Evolutionary conservation across 352 stramenopile genomes (phyloP), one percentile per base, ranked within the genome.

Genomic region (Globisporangium recalcitrans): DNA sequence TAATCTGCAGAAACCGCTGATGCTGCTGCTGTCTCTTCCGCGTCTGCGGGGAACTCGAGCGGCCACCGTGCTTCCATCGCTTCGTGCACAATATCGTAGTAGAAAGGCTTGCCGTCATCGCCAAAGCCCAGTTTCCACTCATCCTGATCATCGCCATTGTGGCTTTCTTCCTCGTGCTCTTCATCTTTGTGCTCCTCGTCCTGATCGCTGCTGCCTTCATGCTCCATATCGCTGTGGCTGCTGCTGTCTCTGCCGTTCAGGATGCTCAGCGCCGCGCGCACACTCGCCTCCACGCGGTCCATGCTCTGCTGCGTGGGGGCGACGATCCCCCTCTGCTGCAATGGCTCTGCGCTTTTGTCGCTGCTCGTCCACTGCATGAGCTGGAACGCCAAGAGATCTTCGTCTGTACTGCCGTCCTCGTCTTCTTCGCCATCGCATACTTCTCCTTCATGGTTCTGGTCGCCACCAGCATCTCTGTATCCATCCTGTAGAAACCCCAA

Each of bases 181-280:
- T 67, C 21, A 10, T 52, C n/a, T 3, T 44, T 44, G 36, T 60
- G 48, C 34, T 29, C 38, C 11, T 69, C 16, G 3, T 75, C 61
- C 10, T 64, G 64, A 6, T 75, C 68, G 24, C 57, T 29, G 9
- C 63, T 47, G n/a, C n/a, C n/a, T 11, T 38, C 58, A 13, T 64
- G 58, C 6, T 74, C 63, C 24, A 52, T 53, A 6, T 76, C 65
- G 31, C 63, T 72, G 52, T 57, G 60, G n/a, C 14, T 40, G 11
- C 40, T 49, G 57, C 26, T 34, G 21, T 70, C 55, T 16, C 51
- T 72, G 55, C 72, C 58, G 27, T 86, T 78, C 29, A 91, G 46
- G 14, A 89, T 66, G 48, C 68, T 63, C 60, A 91, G 57, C 29
- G 80, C 82, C 42, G 71, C 74, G 3, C 71, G 65, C 8, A 91